Conservation (phyloP, 257 asterid genomes). For the Petunia secreta region DNA sequence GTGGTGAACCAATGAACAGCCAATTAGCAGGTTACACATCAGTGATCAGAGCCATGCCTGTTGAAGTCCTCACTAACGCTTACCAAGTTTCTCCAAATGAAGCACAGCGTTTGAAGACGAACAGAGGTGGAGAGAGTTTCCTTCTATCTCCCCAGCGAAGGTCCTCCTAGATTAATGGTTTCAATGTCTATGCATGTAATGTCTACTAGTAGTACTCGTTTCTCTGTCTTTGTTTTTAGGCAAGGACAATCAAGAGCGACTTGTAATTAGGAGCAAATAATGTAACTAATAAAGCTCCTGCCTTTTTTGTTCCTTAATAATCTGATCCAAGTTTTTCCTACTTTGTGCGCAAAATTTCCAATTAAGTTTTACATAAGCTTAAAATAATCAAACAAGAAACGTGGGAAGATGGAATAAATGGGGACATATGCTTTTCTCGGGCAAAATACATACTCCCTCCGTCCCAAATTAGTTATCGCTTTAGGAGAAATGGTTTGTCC, state of each 20-base stretch:
- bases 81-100: slow-evolving; percentile 58
- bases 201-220: neutral
- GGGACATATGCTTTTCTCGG: too few relatives aligned
- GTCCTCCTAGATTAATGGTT: slow-evolving; percentile 16
- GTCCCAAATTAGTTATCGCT: too few relatives aligned
- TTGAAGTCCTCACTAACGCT: slow-evolving; percentile 56
- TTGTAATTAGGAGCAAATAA: slow-evolving; percentile 24
- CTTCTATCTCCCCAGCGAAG: slow-evolving; percentile 48
- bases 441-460: too few relatives aligned
- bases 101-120: slow-evolving; percentile 57
- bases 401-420: too few relatives aligned
- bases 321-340: neutral
- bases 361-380: neutral
- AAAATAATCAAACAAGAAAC: neutral
- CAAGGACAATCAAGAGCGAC: neutral
- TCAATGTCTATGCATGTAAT: neutral
- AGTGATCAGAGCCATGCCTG: slow-evolving; percentile 64
- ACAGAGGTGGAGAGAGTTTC: slow-evolving; percentile 60
- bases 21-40: slow-evolving; percentile 71
- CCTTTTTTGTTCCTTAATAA: slow-evolving; percentile 8
- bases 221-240: neutral
- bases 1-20: slow-evolving; percentile 55
- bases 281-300: slow-evolving; percentile 23
- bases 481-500: too few relatives aligned
- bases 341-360: neutral